Evolutionary conservation across 805 yeast species (phyloP).

Genomic region (Sugiyamaella valdiviana): DNA sequence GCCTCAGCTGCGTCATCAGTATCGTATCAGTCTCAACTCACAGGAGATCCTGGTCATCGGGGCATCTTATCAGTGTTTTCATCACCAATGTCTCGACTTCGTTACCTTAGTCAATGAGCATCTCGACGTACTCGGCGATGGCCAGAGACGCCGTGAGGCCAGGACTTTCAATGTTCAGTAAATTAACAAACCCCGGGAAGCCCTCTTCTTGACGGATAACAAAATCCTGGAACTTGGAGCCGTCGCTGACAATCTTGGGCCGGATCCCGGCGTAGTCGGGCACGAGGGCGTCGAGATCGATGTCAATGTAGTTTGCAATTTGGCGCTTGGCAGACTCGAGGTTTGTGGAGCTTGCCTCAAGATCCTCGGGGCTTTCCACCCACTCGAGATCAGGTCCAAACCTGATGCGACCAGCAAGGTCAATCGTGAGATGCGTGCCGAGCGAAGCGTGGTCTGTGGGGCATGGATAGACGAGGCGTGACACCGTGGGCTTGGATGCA

Average conservation of each 20-base stretch:
- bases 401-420: constrained; percentile 67
- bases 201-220: constrained; percentile 63
- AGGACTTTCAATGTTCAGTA: constrained; percentile 84
- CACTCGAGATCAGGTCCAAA: constrained; percentile 92
- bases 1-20: too few species aligned
- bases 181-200: constrained; percentile 70
- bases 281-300: constrained; percentile 44
- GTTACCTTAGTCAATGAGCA: constrained; percentile 6
- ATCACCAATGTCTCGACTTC: neutral
- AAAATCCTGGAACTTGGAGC: constrained; percentile 59
- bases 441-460: constrained; percentile 68
- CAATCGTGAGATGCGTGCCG: constrained; percentile 84
- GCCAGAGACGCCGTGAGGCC: constrained; percentile 82
- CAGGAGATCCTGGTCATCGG: too few species aligned
- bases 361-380: constrained; percentile 40
- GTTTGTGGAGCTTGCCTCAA: constrained; percentile 34
- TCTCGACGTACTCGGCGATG: constrained; percentile 63
- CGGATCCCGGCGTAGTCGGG: constrained; percentile 79
- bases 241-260: constrained; percentile 59
- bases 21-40: too few species aligned
- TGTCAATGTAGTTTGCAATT: constrained; percentile 58
- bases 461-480: constrained; percentile 68
- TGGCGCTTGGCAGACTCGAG: constrained; percentile 51
- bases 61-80: neutral
- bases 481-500: constrained; percentile 43